phyloP scores from a whole-genome alignment of 1,284 basidiomycete genomes.

The Rhodotorula sp. region DNA sequence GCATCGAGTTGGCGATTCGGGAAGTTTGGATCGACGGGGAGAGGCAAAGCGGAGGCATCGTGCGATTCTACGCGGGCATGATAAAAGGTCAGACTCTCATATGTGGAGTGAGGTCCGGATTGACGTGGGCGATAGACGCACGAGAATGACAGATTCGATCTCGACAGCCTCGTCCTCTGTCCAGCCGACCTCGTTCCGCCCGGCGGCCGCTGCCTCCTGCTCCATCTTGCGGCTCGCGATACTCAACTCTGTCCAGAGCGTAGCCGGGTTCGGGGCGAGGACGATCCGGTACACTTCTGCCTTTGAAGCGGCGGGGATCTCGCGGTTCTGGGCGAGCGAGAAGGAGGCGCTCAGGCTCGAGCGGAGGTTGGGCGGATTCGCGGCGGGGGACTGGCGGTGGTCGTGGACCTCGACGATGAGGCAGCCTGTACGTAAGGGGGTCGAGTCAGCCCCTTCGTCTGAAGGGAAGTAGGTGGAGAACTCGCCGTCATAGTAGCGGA shows the following conservation, averaged over 20 bases:
- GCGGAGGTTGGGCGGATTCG: conserved; percentile 4
- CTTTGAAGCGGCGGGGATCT: conserved; percentile 15
- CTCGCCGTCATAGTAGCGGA: conserved; percentile 44
- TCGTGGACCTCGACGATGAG: conserved; percentile 47
- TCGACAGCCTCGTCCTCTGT: conserved; percentile 42
- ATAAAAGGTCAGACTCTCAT: background rate
- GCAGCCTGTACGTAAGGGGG: conserved; percentile 27
- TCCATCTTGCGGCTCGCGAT: conserved; percentile 29
- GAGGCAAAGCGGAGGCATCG: conserved; percentile 43
- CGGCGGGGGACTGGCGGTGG: conserved; percentile 36
- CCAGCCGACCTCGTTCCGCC: conserved; percentile 20
- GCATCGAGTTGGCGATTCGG: conserved; percentile 44
- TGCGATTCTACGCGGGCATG: conserved; percentile 36
- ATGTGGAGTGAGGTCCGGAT: no score
- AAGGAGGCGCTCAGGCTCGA: conserved; percentile 23
- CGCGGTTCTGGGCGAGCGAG: conserved; percentile 18
- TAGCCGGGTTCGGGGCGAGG: conserved; percentile 42
- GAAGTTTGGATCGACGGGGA: conserved; percentile 42
- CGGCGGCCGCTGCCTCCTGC: conserved; percentile 24
- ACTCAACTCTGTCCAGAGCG: conserved; percentile 43
- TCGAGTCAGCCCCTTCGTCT: background rate
- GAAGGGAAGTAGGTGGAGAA: background rate
- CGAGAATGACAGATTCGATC: conserved; percentile 43
- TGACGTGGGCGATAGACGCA: conserved; percentile 1
- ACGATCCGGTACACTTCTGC: conserved; percentile 45